phyloP scores from a whole-genome alignment of 2,329 filamentous ascomycete species.

The Fusarium denticulatum region DNA sequence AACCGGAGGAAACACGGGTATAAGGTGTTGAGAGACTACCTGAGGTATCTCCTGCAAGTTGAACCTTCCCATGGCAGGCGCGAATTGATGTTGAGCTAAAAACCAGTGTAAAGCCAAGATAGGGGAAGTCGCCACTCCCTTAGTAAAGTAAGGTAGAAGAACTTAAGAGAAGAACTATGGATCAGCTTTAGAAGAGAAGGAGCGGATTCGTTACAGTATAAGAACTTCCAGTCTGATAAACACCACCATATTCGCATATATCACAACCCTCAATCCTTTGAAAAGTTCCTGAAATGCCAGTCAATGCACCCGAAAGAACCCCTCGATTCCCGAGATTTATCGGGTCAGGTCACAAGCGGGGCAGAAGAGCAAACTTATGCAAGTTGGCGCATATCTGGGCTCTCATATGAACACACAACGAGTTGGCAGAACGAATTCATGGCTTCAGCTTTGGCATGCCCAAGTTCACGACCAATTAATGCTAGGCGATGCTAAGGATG shows the following conservation, averaged over 20 bases:
- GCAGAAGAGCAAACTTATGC: conserved; percentile 19
- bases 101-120: background rate
- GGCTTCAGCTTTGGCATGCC: background rate
- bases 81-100: background rate
- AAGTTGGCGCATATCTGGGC: conserved; percentile 10
- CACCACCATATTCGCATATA: conserved; percentile 20
- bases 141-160: background rate
- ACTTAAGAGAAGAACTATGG: background rate
- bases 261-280: conserved; percentile 19
- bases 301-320: conserved; percentile 10
- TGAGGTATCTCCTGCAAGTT: background rate
- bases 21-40: background rate
- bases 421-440: background rate
- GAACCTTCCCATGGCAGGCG: background rate
- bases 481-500: background rate
- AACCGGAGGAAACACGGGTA: background rate
- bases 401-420: conserved; percentile 1
- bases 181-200: background rate
- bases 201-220: conserved; percentile 21
- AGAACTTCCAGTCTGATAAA: conserved; percentile 4
- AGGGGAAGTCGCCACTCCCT: background rate
- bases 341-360: conserved; percentile 41
- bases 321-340: conserved; percentile 38
- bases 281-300: conserved; percentile 8
- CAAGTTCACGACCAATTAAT: background rate